Evolutionary conservation across 2,329 filamentous ascomycete species (phyloP), one percentile per base, ranked within the genome.

Genomic region (Xylaria sp.): DNA sequence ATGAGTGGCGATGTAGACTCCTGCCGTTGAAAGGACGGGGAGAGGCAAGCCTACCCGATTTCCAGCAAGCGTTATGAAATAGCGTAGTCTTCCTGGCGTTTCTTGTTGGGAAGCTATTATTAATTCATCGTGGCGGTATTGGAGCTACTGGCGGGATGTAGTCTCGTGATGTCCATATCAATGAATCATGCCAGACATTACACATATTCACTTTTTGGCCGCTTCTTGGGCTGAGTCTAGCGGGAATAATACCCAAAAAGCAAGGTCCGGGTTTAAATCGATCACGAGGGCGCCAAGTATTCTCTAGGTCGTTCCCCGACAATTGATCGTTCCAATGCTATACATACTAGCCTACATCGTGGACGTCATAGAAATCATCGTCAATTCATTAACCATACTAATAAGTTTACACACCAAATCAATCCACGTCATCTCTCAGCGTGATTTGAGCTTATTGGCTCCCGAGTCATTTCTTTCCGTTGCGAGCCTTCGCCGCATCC

Each of bases 401-500:
- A 33, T 35, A 6, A 38, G 27, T 31, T 31, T 54, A 47, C 15
- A 55, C 27, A 3, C 17, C 17, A 21, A 21, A 13, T 35, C 9
- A 37, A 6, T n/a, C 17, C 27, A 38, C 29, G n/a, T 41, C 37
- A 27, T 7, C 13, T 31, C 29, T 23, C 15, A 43, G 11, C 11
- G 33, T 19, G 8, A 44, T 31, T 31, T 56, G 41, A 8, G n/a
- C 23, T 29, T 44, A 48, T 40, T 27, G 7, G 3, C 3, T n/a
- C 1, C 5, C 44, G 3, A 53, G 15, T 58, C 37, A 52, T 37
- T 62, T 64, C 46, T 56, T 52, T 21, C 40, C 67, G 2, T 52
- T 63, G 27, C 71, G 65, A 17, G 62, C 54, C 19, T 68, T 68
- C 0, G 85, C 85, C 5, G 87, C 84, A 43, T 84, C 79, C 68